A percentile compares a stretch with the other conserved stretches of the same genome.
phyloP scores from a whole-genome alignment of 257 asterid genomes.

The Nicotiana tabacum region DNA sequence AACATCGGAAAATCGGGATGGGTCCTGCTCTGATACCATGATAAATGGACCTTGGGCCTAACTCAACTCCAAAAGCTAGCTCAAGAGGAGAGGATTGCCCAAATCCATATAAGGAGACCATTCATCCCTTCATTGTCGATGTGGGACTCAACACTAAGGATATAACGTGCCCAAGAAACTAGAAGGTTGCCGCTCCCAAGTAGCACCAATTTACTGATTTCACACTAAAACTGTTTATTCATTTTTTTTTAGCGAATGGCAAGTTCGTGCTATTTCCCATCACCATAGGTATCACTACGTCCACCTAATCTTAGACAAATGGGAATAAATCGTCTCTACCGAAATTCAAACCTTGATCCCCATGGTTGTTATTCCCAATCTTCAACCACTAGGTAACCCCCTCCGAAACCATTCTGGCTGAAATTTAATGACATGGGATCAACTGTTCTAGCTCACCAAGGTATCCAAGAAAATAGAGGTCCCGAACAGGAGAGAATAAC shows the following conservation, averaged over 20 bases:
- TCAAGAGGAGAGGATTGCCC: no score
- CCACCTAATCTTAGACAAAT: not conserved
- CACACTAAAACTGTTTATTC: not conserved
- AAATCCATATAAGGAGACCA: no score
- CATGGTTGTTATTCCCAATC: not conserved
- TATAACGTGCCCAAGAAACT: not conserved
- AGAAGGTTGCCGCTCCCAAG: not conserved
- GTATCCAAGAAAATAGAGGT: not conserved
- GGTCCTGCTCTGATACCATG: no score
- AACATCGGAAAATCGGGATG: no score
- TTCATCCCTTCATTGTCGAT: no score
- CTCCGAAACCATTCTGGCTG: not conserved
- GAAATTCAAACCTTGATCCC: not conserved
- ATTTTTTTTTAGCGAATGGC: not conserved
- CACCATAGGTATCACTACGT: not conserved
- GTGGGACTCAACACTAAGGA: no score
- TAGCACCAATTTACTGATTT: not conserved
- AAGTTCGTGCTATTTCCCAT: not conserved
- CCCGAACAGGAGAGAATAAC: not conserved
- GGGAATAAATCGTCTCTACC: not conserved
- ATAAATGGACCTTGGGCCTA: no score
- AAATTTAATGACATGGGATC: not conserved
- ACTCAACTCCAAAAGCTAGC: no score
- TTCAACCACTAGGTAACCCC: not conserved
- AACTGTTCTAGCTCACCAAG: not conserved